Conservation (phyloP, 805 yeast genomes). For the Yamadazyma sp. region DNA sequence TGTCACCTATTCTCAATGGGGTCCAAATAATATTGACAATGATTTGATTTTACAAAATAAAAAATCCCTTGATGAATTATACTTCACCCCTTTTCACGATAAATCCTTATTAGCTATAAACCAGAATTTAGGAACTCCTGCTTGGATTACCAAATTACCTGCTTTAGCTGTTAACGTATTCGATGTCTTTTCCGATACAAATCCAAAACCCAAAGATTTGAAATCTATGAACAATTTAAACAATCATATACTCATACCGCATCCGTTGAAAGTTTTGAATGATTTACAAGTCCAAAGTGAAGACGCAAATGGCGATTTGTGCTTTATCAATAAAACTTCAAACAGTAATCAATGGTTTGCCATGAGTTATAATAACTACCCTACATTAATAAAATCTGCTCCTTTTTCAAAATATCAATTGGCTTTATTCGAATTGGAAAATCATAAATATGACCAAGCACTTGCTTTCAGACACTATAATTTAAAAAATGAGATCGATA, state of each 20-base stretch:
- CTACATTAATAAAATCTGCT: slow-evolving; percentile 77
- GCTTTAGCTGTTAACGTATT: slow-evolving; percentile 73
- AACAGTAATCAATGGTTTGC: slow-evolving; percentile 78
- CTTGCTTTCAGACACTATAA: slow-evolving; percentile 3
- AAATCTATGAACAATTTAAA: background rate
- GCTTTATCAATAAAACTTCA: slow-evolving; percentile 68
- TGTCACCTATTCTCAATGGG: slow-evolving; percentile 85
- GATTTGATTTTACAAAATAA: slow-evolving; percentile 44
- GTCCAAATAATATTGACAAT: slow-evolving; percentile 79
- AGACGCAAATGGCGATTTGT: slow-evolving; percentile 28
- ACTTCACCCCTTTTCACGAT: slow-evolving; percentile 83
- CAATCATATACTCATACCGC: slow-evolving; percentile 58
- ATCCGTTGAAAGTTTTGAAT: slow-evolving; percentile 52
- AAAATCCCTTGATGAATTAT: slow-evolving; percentile 65
- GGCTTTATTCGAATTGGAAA: slow-evolving; percentile 26
- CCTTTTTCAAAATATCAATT: slow-evolving; percentile 65
- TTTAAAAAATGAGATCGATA: slow-evolving; percentile 6
- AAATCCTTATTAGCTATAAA: slow-evolving; percentile 75
- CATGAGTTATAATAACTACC: slow-evolving; percentile 71
- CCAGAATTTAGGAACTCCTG: slow-evolving; percentile 61
- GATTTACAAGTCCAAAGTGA: slow-evolving; percentile 23
- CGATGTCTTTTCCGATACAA: slow-evolving; percentile 53
- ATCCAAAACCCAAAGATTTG: no score
- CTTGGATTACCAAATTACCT: slow-evolving; percentile 77
- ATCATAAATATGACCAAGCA: slow-evolving; percentile 9